Conservation (phyloP, 129 eudicot genomes). For the Sambucus nigra region DNA sequence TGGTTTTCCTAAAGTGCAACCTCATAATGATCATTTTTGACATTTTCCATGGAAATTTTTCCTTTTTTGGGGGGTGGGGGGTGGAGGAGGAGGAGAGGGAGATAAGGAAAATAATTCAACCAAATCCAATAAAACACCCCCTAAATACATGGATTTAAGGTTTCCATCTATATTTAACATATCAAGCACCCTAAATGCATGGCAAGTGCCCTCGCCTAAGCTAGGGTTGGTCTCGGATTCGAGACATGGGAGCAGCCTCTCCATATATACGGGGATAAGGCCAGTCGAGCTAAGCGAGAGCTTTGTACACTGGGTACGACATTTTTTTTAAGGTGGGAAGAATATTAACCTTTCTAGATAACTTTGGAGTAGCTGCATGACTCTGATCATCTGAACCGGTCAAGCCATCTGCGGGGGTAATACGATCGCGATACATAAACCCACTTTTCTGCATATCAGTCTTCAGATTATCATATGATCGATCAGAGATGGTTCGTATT, state of each 20-base stretch:
- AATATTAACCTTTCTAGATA: constrained; percentile 39
- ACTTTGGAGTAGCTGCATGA: constrained; percentile 28
- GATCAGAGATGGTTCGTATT: constrained; percentile 20
- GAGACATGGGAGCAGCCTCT: not conserved
- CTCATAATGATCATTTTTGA: too few relatives aligned
- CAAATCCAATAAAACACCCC: too few relatives aligned
- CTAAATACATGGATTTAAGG: not conserved
- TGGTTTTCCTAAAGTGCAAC: too few relatives aligned
- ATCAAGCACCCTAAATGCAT: not conserved
- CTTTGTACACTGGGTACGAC: too few relatives aligned
- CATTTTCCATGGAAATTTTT: too few relatives aligned
- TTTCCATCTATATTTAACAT: too few relatives aligned
- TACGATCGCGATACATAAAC: constrained; percentile 13
- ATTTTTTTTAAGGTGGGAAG: not conserved
- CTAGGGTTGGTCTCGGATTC: not conserved
- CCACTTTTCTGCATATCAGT: constrained; percentile 21
- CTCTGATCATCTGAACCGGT: constrained; percentile 25
- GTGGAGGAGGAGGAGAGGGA: too few relatives aligned
- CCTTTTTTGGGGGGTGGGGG: too few relatives aligned
- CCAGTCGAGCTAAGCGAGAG: too few relatives aligned
- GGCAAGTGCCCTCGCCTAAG: not conserved
- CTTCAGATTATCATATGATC: constrained; percentile 17
- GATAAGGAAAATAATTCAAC: too few relatives aligned
- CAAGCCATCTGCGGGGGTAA: constrained; percentile 14
- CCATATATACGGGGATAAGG: too few relatives aligned